A percentile compares a stretch with the other conserved stretches of the same genome.
Evolutionary conservation across 1,284 basidiomycete species (phyloP).

Genomic region (Trichosporon sp.): DNA sequence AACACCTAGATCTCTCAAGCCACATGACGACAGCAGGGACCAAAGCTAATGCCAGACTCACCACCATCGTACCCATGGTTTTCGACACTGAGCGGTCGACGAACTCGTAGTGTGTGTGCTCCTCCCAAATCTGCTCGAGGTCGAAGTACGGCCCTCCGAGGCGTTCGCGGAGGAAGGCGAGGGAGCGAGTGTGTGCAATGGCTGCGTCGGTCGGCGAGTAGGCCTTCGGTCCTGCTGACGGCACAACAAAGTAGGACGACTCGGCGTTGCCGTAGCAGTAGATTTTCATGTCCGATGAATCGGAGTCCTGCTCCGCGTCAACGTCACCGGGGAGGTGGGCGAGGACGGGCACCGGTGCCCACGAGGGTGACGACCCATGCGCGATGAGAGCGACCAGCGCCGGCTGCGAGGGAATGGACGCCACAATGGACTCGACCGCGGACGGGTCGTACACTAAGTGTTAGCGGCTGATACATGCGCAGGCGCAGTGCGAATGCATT

Average conservation of each 20-base stretch:
- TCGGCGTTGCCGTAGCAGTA: conserved; percentile 12
- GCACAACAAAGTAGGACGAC: conserved; percentile 22
- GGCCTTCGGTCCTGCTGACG: conserved; percentile 16
- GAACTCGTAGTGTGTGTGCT: conserved; percentile 27
- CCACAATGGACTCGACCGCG: conserved; percentile 14
- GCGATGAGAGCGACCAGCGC: conserved; percentile 14
- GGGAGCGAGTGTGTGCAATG: conserved; percentile 18
- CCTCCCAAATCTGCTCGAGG: conserved; percentile 24
- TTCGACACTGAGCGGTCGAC: conserved; percentile 28
- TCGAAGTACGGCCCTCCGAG: conserved; percentile 23
- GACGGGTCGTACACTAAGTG: conserved; percentile 22
- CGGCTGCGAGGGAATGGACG: conserved; percentile 4
- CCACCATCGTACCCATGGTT: conserved; percentile 34
- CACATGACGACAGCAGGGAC: neutral
- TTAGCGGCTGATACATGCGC: neutral
- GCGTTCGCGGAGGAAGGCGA: conserved; percentile 18
- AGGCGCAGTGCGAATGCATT: neutral
- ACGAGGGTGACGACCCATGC: conserved; percentile 16
- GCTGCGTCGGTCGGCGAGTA: conserved; percentile 18
- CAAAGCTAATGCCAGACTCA: conserved; percentile 16
- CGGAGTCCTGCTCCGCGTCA: neutral
- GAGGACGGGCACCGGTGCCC: conserved; percentile 10
- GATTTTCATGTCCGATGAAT: conserved; percentile 4
- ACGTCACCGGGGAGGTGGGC: conserved; percentile 10
- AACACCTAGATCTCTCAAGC: neutral